phyloP scores from a whole-genome alignment of 2,329 filamentous ascomycete genomes.

The Allantophomopsis lycopodina region DNA sequence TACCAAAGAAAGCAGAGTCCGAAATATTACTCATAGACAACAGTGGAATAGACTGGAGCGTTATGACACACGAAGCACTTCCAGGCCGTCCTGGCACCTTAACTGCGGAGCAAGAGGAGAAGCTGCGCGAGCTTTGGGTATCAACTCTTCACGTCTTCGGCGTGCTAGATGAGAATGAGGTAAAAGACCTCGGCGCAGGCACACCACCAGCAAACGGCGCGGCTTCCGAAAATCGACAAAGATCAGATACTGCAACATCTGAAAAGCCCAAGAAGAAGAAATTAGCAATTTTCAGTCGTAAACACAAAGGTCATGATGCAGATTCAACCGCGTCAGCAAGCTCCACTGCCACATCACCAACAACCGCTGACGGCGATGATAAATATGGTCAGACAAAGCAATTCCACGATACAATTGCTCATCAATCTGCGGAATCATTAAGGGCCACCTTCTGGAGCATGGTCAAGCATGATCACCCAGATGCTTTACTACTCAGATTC shows the following conservation, averaged over 20 bases:
- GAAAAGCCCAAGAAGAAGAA: conserved; percentile 65
- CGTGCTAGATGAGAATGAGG: conserved; percentile 28
- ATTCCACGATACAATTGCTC: conserved; percentile 70
- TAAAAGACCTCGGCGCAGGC: conserved; percentile 11
- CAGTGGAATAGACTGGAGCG: conserved; percentile 2
- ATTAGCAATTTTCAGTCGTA: conserved; percentile 53
- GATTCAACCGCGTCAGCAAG: conserved; percentile 22
- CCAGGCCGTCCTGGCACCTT: conserved; percentile 75
- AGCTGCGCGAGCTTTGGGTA: conserved; percentile 78
- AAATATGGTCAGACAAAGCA: conserved; percentile 87
- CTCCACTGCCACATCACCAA: conserved; percentile 6
- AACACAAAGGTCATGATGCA: conserved; percentile 40
- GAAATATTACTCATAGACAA: too few species aligned
- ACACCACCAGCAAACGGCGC: conserved; percentile 8
- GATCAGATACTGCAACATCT: conserved; percentile 10
- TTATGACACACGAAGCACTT: conserved; percentile 29
- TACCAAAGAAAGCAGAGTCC: too few species aligned
- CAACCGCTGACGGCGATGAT: conserved; percentile 47
- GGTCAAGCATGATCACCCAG: conserved; percentile 91
- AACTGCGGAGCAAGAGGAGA: conserved; percentile 78
- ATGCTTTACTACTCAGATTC: conserved; percentile 71
- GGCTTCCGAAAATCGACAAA: conserved; percentile 8
- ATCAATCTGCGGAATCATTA: conserved; percentile 63
- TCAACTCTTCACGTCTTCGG: conserved; percentile 65
- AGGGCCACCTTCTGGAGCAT: conserved; percentile 79